Base-by-base conservation (phyloP, 306 rosid species). In the Acacia crassicarpa region DNA sequence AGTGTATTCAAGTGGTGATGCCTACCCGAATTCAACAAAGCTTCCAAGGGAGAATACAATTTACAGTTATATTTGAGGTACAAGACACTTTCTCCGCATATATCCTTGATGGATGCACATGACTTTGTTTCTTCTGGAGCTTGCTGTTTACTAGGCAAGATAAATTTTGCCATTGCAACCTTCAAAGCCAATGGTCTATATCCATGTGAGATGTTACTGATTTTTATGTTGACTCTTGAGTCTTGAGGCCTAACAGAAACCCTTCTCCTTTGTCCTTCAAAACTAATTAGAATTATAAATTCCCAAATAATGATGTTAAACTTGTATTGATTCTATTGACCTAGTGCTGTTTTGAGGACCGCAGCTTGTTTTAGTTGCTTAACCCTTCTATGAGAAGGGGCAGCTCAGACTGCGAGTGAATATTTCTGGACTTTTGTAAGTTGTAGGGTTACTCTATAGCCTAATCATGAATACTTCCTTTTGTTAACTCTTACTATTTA, bases 1-100 rank as follows among this genome's bases (percentile, higher is more conserved):
- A n/a, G 33, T 93, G 78, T 87, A 87, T 89, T 88, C 98, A 56
- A 86, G 85, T 83, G 99, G 99, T 33, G 99, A 95, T 82, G 95
- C 79, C 83, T 95, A 95, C 87, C 99, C 99, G 65, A 72, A 79
- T n/a, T 81, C 80, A 77, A 61, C 97, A 49, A 95, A 86, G 75
- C 9, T n/a, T n/a, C n/a, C n/a, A n/a, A n/a, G n/a, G n/a, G n/a
- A n/a, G n/a, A n/a, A n/a, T n/a, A n/a, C n/a, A n/a, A n/a, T n/a
- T n/a, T n/a, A n/a, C n/a, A n/a, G n/a, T n/a, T n/a, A n/a, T n/a
- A n/a, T n/a, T n/a, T n/a, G n/a, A n/a, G n/a, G n/a, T n/a, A n/a
- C n/a, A n/a, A n/a, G n/a, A n/a, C n/a, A n/a, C n/a, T n/a, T n/a
- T n/a, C n/a, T n/a, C n/a, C n/a, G n/a, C n/a, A n/a, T n/a, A n/a